Evolutionary conservation across 208 protist genomes (phyloP).

Genomic region (Crithidia thermophila): DNA sequence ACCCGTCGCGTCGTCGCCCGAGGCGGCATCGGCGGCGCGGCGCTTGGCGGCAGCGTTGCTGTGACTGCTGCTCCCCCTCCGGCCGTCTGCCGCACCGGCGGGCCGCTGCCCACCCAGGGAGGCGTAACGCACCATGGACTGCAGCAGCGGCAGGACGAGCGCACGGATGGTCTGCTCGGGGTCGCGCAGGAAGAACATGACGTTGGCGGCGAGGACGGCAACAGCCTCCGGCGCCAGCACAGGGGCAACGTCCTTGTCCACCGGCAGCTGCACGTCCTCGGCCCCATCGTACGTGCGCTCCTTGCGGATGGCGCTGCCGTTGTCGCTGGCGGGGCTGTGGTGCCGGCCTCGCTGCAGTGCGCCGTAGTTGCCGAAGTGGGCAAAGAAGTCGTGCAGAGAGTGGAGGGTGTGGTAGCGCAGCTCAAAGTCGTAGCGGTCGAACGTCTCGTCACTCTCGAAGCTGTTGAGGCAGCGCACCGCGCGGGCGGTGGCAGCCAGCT

Average conservation of each 20-base stretch:
- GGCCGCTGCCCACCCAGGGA: conserved; percentile 21
- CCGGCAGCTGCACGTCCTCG: conserved; percentile 61
- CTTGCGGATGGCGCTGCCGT: conserved; percentile 31
- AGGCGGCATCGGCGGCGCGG: not conserved
- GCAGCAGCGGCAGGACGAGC: conserved; percentile 61
- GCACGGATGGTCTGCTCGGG: conserved; percentile 78
- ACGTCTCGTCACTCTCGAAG: conserved; percentile 55
- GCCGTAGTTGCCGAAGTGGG: conserved; percentile 70
- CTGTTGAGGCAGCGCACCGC: conserved; percentile 79
- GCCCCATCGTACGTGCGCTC: conserved; percentile 74
- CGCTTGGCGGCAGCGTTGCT: conserved; percentile 10
- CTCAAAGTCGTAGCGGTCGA: conserved; percentile 88
- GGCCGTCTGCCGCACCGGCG: not conserved
- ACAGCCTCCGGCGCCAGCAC: conserved; percentile 70
- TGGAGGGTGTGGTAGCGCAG: conserved; percentile 86
- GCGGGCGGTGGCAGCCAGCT: conserved; percentile 63
- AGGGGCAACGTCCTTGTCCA: conserved; percentile 47
- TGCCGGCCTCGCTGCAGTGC: conserved; percentile 18
- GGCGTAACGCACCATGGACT: conserved; percentile 84
- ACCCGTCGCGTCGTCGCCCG: not conserved
- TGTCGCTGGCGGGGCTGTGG: not conserved
- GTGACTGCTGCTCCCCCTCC: conserved; percentile 1
- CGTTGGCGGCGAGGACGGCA: conserved; percentile 59
- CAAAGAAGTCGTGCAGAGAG: conserved; percentile 78
- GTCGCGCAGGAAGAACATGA: conserved; percentile 88